Evolutionary conservation across 2,329 filamentous ascomycete species (phyloP).

Genomic region (Talaromyces sp.): DNA sequence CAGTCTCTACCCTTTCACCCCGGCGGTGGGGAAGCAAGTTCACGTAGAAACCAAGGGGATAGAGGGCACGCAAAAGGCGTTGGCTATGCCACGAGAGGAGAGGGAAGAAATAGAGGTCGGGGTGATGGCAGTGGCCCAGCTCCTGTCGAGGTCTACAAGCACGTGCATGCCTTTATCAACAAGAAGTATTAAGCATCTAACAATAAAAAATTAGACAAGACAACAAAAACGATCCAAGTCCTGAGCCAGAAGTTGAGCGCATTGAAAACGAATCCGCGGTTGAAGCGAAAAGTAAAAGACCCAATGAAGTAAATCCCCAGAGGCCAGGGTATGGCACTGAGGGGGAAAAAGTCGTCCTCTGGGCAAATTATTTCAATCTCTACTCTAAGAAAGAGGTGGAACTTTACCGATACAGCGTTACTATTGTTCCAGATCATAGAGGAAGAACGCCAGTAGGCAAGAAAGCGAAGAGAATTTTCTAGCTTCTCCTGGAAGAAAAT

Average conservation of each 20-base stretch:
- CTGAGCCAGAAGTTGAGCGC: background rate
- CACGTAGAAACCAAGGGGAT: background rate
- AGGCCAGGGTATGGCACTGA: constrained; percentile 19
- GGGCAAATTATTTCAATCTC: constrained; percentile 24
- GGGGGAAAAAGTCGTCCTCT: constrained; percentile 17
- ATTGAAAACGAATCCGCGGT: constrained; percentile 10
- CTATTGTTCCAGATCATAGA: constrained; percentile 15
- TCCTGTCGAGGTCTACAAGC: background rate
- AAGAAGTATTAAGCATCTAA: background rate
- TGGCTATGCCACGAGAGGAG: background rate
- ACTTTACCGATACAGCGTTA: constrained; percentile 35
- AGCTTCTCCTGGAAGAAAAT: constrained; percentile 43
- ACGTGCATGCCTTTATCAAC: background rate
- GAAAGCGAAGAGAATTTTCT: constrained; percentile 49
- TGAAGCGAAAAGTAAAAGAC: background rate
- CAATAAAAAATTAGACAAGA: background rate
- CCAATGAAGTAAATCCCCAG: background rate
- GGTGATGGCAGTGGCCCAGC: constrained; percentile 23
- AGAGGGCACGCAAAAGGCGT: background rate
- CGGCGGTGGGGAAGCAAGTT: background rate
- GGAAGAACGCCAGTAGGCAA: constrained; percentile 30
- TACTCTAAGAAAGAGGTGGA: constrained; percentile 26
- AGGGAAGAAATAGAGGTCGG: constrained; percentile 6
- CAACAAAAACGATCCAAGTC: background rate
- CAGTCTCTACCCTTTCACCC: constrained; percentile 3